phyloP scores from a whole-genome alignment of 352 stramenopile species.

The Thraustochytrium sp. region DNA sequence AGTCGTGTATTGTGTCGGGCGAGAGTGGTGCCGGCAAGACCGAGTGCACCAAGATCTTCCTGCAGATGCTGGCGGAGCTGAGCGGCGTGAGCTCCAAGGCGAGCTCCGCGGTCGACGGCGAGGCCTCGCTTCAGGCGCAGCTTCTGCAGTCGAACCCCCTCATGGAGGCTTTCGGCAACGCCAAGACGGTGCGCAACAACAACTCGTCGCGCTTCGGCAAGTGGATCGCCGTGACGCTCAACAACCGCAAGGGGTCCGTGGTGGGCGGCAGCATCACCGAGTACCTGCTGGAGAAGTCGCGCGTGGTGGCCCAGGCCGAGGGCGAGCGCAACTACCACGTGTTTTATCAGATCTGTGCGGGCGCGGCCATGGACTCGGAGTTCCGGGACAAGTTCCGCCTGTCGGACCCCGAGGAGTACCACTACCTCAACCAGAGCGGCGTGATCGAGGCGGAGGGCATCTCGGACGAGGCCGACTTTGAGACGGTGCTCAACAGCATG shows the following conservation, averaged over 20 bases:
- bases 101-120: neutral
- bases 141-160: conserved; percentile 80
- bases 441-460: conserved; percentile 83
- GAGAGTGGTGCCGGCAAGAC: conserved; percentile 91
- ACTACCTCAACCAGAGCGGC: conserved; percentile 86
- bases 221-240: conserved; percentile 87
- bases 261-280: conserved; percentile 82
- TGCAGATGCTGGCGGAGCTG: conserved; percentile 88
- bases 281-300: conserved; percentile 96
- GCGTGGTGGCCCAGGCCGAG: conserved; percentile 82
- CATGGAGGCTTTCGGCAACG: conserved; percentile 80
- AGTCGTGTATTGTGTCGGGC: conserved; percentile 83
- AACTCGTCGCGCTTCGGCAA: conserved; percentile 91
- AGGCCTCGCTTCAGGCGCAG: conserved; percentile 52
- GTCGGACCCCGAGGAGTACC: conserved; percentile 76
- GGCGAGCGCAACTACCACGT: conserved; percentile 97
- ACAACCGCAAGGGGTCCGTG: conserved; percentile 67
- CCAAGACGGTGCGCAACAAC: conserved; percentile 86
- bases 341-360: conserved; percentile 93
- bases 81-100: conserved; percentile 31
- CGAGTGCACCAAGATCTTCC: conserved; percentile 91
- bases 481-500: conserved; percentile 84
- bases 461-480: conserved; percentile 88
- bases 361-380: conserved; percentile 55
- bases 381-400: conserved; percentile 69